phyloP scores from a whole-genome alignment of 345 rosid species.

The Anastatica hierochuntica region DNA sequence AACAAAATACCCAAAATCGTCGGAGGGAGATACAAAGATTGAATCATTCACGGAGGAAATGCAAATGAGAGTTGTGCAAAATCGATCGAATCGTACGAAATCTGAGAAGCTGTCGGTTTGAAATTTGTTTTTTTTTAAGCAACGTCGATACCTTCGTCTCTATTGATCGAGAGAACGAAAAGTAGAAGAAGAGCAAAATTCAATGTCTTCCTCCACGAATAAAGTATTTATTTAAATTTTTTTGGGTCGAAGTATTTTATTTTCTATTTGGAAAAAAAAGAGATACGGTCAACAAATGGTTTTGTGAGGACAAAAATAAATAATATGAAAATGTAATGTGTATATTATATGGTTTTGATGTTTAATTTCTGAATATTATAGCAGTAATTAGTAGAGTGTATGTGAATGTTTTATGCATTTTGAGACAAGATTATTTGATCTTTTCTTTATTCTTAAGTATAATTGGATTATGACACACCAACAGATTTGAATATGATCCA shows the following conservation, averaged over 20 bases:
- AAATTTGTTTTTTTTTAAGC: background rate
- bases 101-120: constrained; percentile 13
- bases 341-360: background rate
- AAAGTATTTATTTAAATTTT: background rate
- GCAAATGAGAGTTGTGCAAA: constrained; percentile 9
- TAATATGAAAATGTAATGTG: background rate
- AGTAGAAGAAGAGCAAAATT: constrained; percentile 12
- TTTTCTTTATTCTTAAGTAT: background rate
- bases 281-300: constrained; percentile 15
- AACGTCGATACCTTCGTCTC: constrained; percentile 9
- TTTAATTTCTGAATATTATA: background rate
- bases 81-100: constrained; percentile 1
- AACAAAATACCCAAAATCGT: background rate
- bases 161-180: constrained; percentile 20
- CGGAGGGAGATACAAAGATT: background rate
- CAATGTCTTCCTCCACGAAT: constrained; percentile 2
- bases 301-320: too few relatives aligned
- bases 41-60: background rate
- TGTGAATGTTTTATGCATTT: background rate
- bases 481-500: constrained; percentile 9
- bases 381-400: background rate
- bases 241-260: too few relatives aligned
- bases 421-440: background rate
- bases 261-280: background rate
- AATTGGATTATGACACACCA: constrained; percentile 2